These are phyloP conservation scores for Penicillium sp. DNA, from an alignment of 2,329 filamentous ascomycete species.

Conservation along the genomic window DNA sequence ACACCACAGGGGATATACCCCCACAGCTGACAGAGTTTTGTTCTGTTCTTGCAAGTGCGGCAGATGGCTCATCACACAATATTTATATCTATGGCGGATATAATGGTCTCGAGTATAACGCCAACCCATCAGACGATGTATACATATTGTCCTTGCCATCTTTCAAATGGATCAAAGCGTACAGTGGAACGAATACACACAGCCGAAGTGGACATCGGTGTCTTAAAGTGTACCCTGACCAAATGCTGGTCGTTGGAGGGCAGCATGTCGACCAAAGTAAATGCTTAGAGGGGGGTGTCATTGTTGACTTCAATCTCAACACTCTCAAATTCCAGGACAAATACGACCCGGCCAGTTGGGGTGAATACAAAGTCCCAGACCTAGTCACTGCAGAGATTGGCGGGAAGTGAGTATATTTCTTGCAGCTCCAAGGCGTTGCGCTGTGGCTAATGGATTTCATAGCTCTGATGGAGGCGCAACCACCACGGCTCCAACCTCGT, in stretches of 20 bases:
- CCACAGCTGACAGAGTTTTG: constrained; percentile 42
- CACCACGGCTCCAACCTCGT: constrained; percentile 35
- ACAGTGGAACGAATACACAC: constrained; percentile 18
- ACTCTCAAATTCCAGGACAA: constrained; percentile 15
- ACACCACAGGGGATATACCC: constrained; percentile 42
- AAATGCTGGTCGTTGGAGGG: constrained; percentile 20
- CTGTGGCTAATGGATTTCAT: neutral
- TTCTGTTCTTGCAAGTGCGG: constrained; percentile 41
- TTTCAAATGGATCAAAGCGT: constrained; percentile 22
- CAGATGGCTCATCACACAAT: constrained; percentile 47
- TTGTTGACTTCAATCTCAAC: constrained; percentile 23
- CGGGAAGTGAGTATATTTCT: constrained; percentile 31
- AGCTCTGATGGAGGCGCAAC: constrained; percentile 38
- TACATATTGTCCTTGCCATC: constrained; percentile 25
- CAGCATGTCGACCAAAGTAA: constrained; percentile 5
- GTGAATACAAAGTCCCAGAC: constrained; percentile 17
- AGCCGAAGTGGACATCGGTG: constrained; percentile 20
- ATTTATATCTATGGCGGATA: constrained; percentile 55
- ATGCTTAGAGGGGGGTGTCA: constrained; percentile 18
- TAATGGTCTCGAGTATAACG: constrained; percentile 33
- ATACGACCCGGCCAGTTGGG: constrained; percentile 19
- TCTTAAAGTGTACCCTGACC: constrained; percentile 21
- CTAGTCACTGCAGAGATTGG: constrained; percentile 35
- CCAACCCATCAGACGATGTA: constrained; percentile 43
- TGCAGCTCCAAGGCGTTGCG: too few relatives aligned